These are phyloP conservation scores for Hirsutella minnesotensis DNA, from an alignment of 2,329 filamentous ascomycete species.

Conservation along the genomic window DNA sequence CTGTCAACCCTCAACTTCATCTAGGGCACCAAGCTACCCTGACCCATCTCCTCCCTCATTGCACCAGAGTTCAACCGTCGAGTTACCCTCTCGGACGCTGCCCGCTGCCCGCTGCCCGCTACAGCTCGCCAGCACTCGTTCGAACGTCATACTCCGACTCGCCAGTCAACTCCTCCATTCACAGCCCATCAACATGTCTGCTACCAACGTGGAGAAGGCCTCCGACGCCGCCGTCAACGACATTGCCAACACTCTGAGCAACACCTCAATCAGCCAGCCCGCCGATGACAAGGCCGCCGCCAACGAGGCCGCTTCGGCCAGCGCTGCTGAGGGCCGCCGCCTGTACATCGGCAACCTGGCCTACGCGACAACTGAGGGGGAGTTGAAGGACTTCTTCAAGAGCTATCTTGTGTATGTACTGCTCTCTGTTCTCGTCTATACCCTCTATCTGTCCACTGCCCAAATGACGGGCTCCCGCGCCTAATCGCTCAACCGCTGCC, in stretches of 20 bases:
- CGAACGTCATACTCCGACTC: constrained; percentile 29
- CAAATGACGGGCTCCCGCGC: background rate
- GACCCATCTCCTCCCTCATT: constrained; percentile 43
- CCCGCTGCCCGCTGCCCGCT: too few relatives aligned
- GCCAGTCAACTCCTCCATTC: constrained; percentile 33
- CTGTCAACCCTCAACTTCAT: constrained; percentile 32
- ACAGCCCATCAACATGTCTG: constrained; percentile 66
- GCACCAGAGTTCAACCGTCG: constrained; percentile 56
- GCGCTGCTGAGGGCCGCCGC: constrained; percentile 96
- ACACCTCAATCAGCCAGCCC: constrained; percentile 50
- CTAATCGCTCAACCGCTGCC: background rate
- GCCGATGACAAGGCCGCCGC: constrained; percentile 48
- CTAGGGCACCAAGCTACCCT: constrained; percentile 93
- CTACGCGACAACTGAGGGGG: constrained; percentile 99
- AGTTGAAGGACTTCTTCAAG: constrained; percentile 99
- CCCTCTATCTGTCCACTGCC: background rate
- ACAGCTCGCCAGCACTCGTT: constrained; percentile 19
- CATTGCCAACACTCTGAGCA: constrained; percentile 63
- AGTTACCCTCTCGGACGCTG: constrained; percentile 27
- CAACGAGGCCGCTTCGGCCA: constrained; percentile 88
- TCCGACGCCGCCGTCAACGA: constrained; percentile 58
- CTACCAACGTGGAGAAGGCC: constrained; percentile 52
- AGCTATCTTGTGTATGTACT: constrained; percentile 91
- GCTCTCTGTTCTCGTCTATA: background rate
- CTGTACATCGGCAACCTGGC: constrained; percentile 99